Conservation (phyloP, 2,329 filamentous ascomycete species). For the Reticulascus tulasneorum region DNA sequence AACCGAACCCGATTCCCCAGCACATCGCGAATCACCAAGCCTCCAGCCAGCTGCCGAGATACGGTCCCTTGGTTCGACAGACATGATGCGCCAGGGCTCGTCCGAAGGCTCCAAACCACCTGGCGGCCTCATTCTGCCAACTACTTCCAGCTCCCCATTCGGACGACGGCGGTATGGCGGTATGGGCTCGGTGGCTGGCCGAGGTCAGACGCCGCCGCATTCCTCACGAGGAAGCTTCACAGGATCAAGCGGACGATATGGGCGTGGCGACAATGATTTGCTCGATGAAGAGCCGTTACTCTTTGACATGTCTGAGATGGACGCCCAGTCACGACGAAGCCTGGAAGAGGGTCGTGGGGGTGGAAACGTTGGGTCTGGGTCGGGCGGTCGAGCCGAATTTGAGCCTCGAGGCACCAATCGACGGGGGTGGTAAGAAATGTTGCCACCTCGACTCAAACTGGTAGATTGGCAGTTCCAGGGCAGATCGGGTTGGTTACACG, state of each 20-base stretch:
- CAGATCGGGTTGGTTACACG: too few species aligned
- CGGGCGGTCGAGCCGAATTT: constrained; percentile 30
- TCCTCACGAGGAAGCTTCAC: constrained; percentile 43
- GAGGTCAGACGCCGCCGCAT: constrained; percentile 38
- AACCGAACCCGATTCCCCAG: constrained; percentile 29
- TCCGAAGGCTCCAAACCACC: constrained; percentile 42
- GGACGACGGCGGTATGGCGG: constrained; percentile 43
- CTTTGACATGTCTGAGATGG: constrained; percentile 71
- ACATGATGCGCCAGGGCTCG: constrained; percentile 35
- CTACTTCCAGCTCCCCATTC: constrained; percentile 40
- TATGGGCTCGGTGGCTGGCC: constrained; percentile 29
- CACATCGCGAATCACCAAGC: constrained; percentile 3
- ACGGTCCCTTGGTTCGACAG: constrained; percentile 31
- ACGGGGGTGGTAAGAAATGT: constrained; percentile 31
- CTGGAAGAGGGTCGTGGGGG: constrained; percentile 49
- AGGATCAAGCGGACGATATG: constrained; percentile 33
- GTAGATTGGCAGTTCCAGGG: too few species aligned
- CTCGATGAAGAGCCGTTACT: constrained; percentile 65
- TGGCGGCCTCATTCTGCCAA: constrained; percentile 36
- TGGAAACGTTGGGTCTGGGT: constrained; percentile 31
- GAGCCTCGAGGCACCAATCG: constrained; percentile 32
- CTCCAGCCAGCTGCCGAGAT: constrained; percentile 42
- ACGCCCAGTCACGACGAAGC: constrained; percentile 53
- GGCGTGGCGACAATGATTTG: constrained; percentile 43
- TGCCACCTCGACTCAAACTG: background rate